phyloP scores from a whole-genome alignment of 169 alveolate genomes.

The Eimeria nieschulzi region DNA sequence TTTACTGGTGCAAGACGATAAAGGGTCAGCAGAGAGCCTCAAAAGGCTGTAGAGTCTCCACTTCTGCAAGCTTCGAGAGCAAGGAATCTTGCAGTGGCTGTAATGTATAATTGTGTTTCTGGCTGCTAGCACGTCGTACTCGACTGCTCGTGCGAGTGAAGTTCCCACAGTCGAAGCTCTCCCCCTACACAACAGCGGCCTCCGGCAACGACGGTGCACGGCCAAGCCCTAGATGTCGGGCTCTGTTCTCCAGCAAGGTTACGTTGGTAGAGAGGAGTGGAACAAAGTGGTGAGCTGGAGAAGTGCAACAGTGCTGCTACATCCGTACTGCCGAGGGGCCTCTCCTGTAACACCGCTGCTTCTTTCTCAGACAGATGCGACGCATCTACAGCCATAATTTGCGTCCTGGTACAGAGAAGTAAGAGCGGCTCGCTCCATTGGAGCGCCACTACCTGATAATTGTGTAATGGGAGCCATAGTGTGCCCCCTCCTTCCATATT shows the following conservation, averaged over 20 bases:
- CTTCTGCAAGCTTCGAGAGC: not conserved
- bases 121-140: slow-evolving; percentile 1
- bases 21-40: not conserved
- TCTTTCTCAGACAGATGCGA: slow-evolving; percentile 28
- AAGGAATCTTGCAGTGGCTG: not conserved
- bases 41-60: not conserved
- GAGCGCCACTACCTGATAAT: not conserved
- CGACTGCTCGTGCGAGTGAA: not conserved
- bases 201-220: slow-evolving; percentile 39
- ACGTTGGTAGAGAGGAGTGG: not conserved
- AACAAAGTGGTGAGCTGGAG: not conserved
- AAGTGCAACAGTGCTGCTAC: slow-evolving; percentile 3
- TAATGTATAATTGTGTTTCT: not conserved
- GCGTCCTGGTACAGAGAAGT: slow-evolving; percentile 42
- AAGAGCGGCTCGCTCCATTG: slow-evolving; percentile 45
- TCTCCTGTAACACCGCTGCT: not conserved
- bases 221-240: not conserved
- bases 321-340: slow-evolving; percentile 36
- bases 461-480: slow-evolving; percentile 50
- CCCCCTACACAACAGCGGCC: slow-evolving; percentile 71
- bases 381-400: slow-evolving; percentile 9
- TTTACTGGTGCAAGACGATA: no score
- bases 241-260: not conserved
- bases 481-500: not conserved
- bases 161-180: slow-evolving; percentile 51